Evolutionary conservation across 306 rosid species (phyloP).

Genomic region (Gynostemma pentaphyllum): DNA sequence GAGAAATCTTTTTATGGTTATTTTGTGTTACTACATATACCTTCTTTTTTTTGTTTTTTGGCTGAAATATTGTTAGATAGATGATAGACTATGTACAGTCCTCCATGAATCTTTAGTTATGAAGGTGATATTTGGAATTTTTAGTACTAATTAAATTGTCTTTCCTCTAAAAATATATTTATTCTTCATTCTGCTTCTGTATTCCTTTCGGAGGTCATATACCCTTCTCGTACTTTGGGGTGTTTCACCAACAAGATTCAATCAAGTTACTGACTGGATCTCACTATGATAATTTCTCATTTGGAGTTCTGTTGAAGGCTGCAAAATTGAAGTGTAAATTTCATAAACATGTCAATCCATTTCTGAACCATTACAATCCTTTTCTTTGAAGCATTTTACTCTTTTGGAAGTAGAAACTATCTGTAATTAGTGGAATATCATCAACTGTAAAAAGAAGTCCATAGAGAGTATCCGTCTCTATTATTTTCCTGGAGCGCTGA

Average conservation of each 20-base stretch:
- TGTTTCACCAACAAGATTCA: background rate
- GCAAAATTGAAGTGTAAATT: background rate
- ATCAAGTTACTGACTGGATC: background rate
- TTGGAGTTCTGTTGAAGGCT: background rate
- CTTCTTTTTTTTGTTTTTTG: background rate
- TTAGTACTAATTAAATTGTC: too few species aligned
- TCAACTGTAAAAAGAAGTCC: background rate
- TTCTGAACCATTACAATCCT: background rate
- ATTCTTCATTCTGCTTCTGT: background rate
- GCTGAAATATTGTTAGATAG: background rate
- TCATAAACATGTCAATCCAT: background rate
- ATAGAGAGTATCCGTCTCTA: background rate
- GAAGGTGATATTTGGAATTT: background rate
- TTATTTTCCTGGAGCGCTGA: background rate
- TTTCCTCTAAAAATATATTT: too few species aligned
- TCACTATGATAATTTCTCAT: conserved; percentile 1
- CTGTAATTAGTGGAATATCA: background rate
- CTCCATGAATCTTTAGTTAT: background rate
- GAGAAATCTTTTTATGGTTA: background rate
- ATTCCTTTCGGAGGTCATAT: background rate
- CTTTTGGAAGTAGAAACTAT: background rate
- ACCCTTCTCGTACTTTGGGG: background rate
- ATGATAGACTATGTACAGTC: background rate
- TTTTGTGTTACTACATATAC: background rate
- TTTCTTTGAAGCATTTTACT: background rate